These are phyloP conservation scores for Dorcoceras hygrometricum DNA, from an alignment of 257 asterid genomes.

Conservation along the genomic window DNA sequence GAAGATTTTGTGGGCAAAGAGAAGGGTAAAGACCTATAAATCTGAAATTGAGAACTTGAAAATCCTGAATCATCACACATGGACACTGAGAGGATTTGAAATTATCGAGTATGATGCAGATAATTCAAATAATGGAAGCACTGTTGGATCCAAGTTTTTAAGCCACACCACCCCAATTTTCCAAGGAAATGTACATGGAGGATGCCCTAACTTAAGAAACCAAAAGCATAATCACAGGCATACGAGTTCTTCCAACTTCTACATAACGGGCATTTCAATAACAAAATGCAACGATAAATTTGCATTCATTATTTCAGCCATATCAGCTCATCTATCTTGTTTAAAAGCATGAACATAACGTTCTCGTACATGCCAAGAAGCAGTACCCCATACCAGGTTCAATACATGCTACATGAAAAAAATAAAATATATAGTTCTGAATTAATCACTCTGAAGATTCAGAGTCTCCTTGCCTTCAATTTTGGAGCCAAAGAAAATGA, in stretches of 20 bases:
- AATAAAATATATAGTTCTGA: neutral
- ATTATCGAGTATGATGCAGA: no score
- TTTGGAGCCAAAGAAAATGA: constrained; percentile 64
- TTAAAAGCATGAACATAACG: neutral
- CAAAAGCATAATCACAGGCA: neutral
- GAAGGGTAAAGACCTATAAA: no score
- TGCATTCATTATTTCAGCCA: neutral
- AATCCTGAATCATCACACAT: no score
- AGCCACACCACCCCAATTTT: neutral
- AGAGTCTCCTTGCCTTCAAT: constrained; percentile 52
- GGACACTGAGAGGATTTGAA: no score
- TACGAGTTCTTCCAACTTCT: neutral
- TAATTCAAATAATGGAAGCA: neutral
- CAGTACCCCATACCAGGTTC: neutral
- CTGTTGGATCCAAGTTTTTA: neutral
- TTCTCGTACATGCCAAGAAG: neutral
- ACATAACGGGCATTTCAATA: no score
- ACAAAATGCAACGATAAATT: no score
- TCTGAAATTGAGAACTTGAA: no score
- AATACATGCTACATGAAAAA: neutral
- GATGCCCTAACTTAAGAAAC: neutral
- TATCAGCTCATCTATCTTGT: neutral
- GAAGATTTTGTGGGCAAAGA: no score
- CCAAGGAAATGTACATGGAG: neutral
- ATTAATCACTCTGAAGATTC: neutral